Evolutionary conservation across 768 basidiomycete species (phyloP).

Genomic region (Cystofilobasidium bisporidii): DNA sequence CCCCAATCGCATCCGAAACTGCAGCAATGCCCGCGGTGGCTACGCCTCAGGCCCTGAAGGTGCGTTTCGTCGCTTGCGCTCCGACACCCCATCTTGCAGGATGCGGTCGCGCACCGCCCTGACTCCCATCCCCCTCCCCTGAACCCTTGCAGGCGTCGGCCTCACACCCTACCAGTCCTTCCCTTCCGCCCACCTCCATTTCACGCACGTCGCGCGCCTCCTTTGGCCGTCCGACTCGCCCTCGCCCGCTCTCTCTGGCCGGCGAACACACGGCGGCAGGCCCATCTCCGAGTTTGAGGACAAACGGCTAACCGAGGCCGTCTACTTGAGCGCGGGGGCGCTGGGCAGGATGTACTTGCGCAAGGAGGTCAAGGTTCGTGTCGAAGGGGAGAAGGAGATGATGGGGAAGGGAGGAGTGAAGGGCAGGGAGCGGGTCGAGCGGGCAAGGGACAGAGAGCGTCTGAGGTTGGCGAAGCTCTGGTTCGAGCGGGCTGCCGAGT

Average conservation of each 20-base stretch:
- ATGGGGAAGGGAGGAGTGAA: not conserved
- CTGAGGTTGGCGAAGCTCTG: slow-evolving; percentile 62
- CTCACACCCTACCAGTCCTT: slow-evolving; percentile 67
- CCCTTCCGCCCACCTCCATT: slow-evolving; percentile 67
- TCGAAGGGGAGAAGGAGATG: not conserved
- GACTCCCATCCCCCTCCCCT: not conserved
- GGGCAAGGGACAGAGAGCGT: slow-evolving; percentile 50
- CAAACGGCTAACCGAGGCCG: slow-evolving; percentile 48
- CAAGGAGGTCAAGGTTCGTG: slow-evolving; percentile 65
- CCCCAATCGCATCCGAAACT: too few species aligned
- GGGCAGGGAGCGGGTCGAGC: not conserved
- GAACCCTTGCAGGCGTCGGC: slow-evolving; percentile 48
- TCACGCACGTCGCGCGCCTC: slow-evolving; percentile 67
- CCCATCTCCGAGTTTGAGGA: slow-evolving; percentile 35
- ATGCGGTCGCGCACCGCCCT: not conserved
- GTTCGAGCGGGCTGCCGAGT: slow-evolving; percentile 67
- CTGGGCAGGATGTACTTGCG: slow-evolving; percentile 87
- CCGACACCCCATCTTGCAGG: too few species aligned
- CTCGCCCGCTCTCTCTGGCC: slow-evolving; percentile 28
- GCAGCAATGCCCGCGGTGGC: slow-evolving; percentile 55
- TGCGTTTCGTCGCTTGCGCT: not conserved
- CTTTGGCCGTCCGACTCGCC: slow-evolving; percentile 78
- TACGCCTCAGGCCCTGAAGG: slow-evolving; percentile 80
- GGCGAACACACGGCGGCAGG: slow-evolving; percentile 38
- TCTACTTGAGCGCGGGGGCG: slow-evolving; percentile 73